Evolutionary conservation across 441 rosid species (phyloP).

Genomic region (Kokia cookei): DNA sequence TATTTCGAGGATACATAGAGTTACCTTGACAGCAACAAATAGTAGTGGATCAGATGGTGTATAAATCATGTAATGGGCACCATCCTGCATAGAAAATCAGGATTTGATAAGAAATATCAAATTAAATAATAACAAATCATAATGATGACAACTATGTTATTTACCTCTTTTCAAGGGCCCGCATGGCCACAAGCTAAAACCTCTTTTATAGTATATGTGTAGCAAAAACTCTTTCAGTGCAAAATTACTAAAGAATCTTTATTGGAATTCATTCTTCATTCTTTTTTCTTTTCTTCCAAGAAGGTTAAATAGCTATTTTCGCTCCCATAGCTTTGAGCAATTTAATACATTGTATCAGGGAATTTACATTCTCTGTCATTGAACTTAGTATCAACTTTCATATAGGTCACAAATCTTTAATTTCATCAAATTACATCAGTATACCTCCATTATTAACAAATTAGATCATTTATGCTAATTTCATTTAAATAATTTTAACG

Average conservation of each 20-base stretch:
- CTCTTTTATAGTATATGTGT: not conserved
- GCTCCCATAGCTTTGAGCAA: not conserved
- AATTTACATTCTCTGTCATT: not conserved
- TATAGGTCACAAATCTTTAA: not conserved
- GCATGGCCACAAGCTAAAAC: not conserved
- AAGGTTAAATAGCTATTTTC: not conserved
- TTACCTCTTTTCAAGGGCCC: not conserved
- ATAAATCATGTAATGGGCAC: conserved; percentile 88
- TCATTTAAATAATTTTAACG: not conserved
- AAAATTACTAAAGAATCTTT: not conserved
- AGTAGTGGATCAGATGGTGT: conserved; percentile 96
- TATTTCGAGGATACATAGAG: not conserved
- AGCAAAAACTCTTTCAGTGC: not conserved
- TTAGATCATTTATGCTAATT: too few species aligned
- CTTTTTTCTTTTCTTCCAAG: not conserved
- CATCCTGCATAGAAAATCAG: conserved; percentile 53
- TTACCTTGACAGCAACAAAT: conserved; percentile 84
- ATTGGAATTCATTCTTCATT: not conserved
- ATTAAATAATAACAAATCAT: not conserved
- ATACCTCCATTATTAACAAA: not conserved
- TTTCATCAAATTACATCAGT: not conserved
- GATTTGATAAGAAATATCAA: not conserved
- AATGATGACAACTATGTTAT: not conserved
- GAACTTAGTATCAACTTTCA: not conserved
- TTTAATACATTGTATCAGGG: not conserved